phyloP scores from a whole-genome alignment of 1,284 basidiomycete species.

The Erythrobasidium hasegawianum region DNA sequence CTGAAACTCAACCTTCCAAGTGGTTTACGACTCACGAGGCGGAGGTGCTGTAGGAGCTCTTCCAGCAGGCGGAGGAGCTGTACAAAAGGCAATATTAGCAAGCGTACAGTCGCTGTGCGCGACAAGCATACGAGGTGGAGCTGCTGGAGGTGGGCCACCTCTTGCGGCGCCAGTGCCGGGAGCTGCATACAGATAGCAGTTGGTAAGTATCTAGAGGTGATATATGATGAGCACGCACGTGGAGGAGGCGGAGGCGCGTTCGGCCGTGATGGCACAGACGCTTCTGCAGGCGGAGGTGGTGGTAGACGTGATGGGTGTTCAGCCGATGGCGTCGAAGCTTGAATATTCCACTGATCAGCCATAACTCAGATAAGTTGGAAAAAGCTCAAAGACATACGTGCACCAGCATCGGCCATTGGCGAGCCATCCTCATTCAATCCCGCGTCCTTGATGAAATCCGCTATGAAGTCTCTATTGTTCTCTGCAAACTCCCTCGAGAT shows the following conservation, averaged over 20 bases:
- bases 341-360: too few species aligned
- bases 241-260: slow-evolving; percentile 50
- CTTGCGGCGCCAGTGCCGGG: slow-evolving; percentile 49
- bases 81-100: slow-evolving; percentile 46
- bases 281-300: slow-evolving; percentile 39
- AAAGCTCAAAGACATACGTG: too few species aligned
- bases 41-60: slow-evolving; percentile 34
- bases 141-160: slow-evolving; percentile 48
- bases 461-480: slow-evolving; percentile 84
- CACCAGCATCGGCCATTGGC: slow-evolving; percentile 37
- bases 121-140: slow-evolving; percentile 43
- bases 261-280: slow-evolving; percentile 49
- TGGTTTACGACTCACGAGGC: slow-evolving; percentile 32
- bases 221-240: slow-evolving; percentile 41
- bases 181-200: slow-evolving; percentile 46
- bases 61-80: slow-evolving; percentile 24
- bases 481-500: slow-evolving; percentile 58
- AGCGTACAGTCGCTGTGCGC: slow-evolving; percentile 43
- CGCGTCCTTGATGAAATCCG: slow-evolving; percentile 67
- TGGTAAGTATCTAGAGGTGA: slow-evolving; percentile 44
- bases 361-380: too few species aligned
- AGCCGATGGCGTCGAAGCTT: not conserved
- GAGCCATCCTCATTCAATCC: slow-evolving; percentile 41
- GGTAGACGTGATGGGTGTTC: slow-evolving; percentile 43
- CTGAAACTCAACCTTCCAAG: not conserved